Evolutionary conservation across 2,329 filamentous ascomycete genomes (phyloP), one percentile per base, ranked within the genome.

Genomic region (Penicillium sp.): DNA sequence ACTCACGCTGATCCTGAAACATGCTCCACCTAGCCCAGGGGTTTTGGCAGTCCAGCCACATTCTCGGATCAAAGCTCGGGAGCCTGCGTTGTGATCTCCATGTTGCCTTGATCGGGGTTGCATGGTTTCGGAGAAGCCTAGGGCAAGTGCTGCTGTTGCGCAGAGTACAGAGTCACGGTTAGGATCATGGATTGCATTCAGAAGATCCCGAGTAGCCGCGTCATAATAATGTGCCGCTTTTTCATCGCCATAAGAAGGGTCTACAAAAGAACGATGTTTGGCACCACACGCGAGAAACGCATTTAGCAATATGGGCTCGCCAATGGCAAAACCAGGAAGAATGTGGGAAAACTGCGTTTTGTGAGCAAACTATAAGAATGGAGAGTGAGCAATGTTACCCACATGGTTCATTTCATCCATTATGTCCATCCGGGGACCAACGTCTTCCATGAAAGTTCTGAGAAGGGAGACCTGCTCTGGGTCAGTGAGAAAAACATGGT

Each of bases 61-160:
- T 70, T 96, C 91, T 60, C 91, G 90, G 67, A 97, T 92, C 49
- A 96, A 79, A 2, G 91, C 91, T 52, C 91, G 84, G 10, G 91
- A 91, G 5, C 91, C 91, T 0, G 89, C 88, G 63, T 93, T 92
- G 68, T 96, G 92, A 65, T 90, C 92, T 87, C 94, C 93, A n/a
- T 89, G 83, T 65, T 91, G 86, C 38, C 87, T 79, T 5, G 89
- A 86, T 63, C 85, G 85, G 69, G 93, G 89, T 48, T 86, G 91
- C 91, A 97, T 96, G 65, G 92, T 88, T 73, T 97, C 92, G 75
- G 95, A 97, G 4, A 96, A 89, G 65, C 96, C 93, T 33, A 97
- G 82, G 8, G 96, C 88, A 15, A 96, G 88, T 2, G 93, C 92
- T 0, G 91, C 91, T 0, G 89, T 90, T 8, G 92, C 91, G 72